Conservation (phyloP, 2,329 filamentous ascomycete genomes). For the Xylaria sp. region DNA sequence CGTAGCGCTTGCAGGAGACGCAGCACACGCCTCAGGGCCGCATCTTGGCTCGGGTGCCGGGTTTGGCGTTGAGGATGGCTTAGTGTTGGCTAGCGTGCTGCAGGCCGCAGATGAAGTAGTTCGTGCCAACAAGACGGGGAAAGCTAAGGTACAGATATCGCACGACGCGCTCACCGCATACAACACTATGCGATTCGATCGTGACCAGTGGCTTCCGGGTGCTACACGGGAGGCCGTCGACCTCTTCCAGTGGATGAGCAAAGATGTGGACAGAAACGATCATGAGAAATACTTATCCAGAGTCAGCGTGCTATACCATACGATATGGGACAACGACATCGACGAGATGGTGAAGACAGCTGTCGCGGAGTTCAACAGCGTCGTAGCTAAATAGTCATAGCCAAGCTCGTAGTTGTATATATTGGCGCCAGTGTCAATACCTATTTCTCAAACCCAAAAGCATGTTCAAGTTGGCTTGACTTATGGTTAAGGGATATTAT, state of each 20-base stretch:
- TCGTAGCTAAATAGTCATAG: neutral
- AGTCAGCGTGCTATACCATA: slow-evolving; percentile 42
- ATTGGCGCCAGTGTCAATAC: neutral
- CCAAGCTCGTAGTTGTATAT: slow-evolving; percentile 10
- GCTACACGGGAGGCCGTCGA: slow-evolving; percentile 48
- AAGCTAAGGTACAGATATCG: slow-evolving; percentile 39
- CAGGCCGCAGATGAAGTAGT: slow-evolving; percentile 39
- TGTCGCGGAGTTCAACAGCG: slow-evolving; percentile 28
- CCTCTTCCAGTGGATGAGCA: slow-evolving; percentile 48
- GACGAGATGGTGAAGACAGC: slow-evolving; percentile 44
- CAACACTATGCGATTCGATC: slow-evolving; percentile 46
- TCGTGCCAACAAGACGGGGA: neutral
- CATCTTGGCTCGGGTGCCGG: slow-evolving; percentile 68
- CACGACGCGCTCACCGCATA: slow-evolving; percentile 46
- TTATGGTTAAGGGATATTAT: neutral
- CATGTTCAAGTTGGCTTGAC: neutral
- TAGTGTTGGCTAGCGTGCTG: slow-evolving; percentile 48
- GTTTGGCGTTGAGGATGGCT: slow-evolving; percentile 66
- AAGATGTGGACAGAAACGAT: slow-evolving; percentile 38
- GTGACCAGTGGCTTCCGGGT: slow-evolving; percentile 49
- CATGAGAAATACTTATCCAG: slow-evolving; percentile 40
- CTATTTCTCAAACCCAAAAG: neutral
- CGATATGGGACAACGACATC: slow-evolving; percentile 50
- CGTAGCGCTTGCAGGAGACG: slow-evolving; percentile 65
- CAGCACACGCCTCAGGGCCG: slow-evolving; percentile 66